Conservation (phyloP, 1,284 basidiomycete species). For the Tilletia horrida region DNA sequence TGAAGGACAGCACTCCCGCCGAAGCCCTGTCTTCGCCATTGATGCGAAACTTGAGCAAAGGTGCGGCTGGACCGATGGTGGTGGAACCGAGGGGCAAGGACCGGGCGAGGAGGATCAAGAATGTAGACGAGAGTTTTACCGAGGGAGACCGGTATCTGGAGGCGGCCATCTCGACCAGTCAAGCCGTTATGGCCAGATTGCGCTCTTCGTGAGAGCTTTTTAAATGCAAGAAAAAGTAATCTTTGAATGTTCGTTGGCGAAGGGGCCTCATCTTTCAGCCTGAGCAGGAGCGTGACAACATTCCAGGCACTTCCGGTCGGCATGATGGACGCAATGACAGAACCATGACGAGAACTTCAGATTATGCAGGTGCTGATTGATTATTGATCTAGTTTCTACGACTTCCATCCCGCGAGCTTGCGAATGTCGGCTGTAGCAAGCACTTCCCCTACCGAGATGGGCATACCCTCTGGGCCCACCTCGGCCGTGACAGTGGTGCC, state of each 20-base stretch:
- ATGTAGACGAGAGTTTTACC: slow-evolving; percentile 7
- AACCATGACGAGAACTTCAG: background rate
- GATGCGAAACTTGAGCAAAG: too few species aligned
- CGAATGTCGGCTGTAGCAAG: slow-evolving; percentile 2
- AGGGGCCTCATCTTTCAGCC: too few species aligned
- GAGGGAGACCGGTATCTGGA: slow-evolving; percentile 6
- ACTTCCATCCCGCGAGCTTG: slow-evolving; percentile 6
- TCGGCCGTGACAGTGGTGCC: slow-evolving; percentile 47
- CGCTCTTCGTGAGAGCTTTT: background rate
- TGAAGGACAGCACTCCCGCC: background rate
- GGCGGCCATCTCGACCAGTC: slow-evolving; percentile 4
- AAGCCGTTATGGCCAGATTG: slow-evolving; percentile 1
- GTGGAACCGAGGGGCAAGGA: slow-evolving; percentile 14
- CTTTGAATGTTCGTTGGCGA: too few species aligned
- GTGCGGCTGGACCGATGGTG: background rate
- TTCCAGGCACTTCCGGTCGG: background rate
- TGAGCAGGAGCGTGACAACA: background rate
- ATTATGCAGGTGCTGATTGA: too few species aligned
- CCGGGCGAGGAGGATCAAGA: slow-evolving; percentile 15
- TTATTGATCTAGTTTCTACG: too few species aligned
- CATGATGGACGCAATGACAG: background rate
- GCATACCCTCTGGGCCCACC: background rate
- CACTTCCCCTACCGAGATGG: slow-evolving; percentile 10
- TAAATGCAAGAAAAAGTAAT: too few species aligned
- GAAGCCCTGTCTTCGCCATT: too few species aligned